Base-by-base conservation (phyloP, 192 early-diverging fungal genomes). In the Spizellomyces punctatus region DNA sequence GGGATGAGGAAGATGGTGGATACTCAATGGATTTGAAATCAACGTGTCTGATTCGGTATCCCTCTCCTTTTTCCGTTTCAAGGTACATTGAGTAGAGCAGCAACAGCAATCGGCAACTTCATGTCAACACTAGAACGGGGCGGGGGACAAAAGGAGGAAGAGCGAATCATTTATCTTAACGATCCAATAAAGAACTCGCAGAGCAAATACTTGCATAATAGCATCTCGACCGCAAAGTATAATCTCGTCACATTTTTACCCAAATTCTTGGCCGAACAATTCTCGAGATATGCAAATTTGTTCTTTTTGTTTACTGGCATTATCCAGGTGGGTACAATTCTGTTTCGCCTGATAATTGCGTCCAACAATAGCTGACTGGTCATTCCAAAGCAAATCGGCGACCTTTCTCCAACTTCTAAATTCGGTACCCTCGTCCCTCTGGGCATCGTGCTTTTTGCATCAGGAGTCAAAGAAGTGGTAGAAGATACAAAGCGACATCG, bases 271-370 rank as follows among this genome's bases (percentile, higher is more conserved):
- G 89, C 88, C 45, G 95, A 96, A 78, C 92, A 95, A 83, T 98
- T 98, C 68, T 91, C 90, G 49, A 95, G 95, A 80, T 97, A 96
- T 80, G 96, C 96, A 67, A 98, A 98, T 80, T 76, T 97, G 67
- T 98, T 97, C 73, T 98, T 98, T 83, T 81, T 98, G 79, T 95
- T 96, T 72, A 96, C 93, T 7, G 93, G 91, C 5, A 87, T 86
- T 52, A 95, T 96, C 56, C 95, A 81, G 69, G 74, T 77, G 46
- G 45, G 70, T 1, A 52, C 47, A 5, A 21, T 54, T 19, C 5
- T 46, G 46, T 5, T 10, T 0, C n/a, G 10, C 9, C 14, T n/a
- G 42, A 46, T 47, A 52, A 1, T 56, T 12, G 27, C 27, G 27
- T 17, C 0, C 52, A 36, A 22, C 58, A 6, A 22, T 16, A 16